phyloP scores from a whole-genome alignment of 495 filamentous ascomycete species.

The Cercophora newfieldiana region DNA sequence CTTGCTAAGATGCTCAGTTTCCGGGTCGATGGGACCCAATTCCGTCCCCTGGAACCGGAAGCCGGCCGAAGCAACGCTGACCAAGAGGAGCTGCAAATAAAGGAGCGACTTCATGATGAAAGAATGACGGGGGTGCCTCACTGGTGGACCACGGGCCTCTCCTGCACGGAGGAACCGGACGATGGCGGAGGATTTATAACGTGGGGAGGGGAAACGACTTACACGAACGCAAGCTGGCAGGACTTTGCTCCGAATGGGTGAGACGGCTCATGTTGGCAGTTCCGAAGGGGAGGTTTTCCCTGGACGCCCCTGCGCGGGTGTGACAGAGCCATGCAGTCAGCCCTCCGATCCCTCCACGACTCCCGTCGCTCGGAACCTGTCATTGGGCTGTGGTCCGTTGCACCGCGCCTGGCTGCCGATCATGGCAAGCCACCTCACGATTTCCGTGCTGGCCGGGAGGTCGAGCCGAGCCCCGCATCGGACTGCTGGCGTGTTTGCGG shows the following conservation, averaged over 20 bases:
- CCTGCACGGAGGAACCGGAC: too few relatives aligned
- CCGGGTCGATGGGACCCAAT: constrained; percentile 28
- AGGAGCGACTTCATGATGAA: constrained; percentile 4
- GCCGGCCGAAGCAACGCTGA: constrained; percentile 15
- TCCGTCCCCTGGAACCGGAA: constrained; percentile 22
- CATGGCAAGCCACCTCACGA: neutral
- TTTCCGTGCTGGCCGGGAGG: neutral
- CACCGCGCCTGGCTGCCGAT: neutral
- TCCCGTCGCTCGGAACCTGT: neutral
- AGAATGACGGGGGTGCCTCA: neutral
- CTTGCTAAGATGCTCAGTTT: constrained; percentile 21
- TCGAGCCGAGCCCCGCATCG: neutral
- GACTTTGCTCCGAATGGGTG: neutral
- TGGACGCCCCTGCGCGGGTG: neutral
- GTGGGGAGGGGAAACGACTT: too few relatives aligned
- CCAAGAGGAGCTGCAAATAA: neutral
- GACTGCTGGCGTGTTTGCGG: neutral
- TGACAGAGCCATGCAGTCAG: neutral
- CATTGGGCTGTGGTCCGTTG: neutral
- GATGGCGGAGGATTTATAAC: too few relatives aligned
- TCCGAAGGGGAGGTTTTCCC: neutral
- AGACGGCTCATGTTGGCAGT: neutral
- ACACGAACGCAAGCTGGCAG: neutral
- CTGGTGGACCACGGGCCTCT: too few relatives aligned
- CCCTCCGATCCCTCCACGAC: neutral